phyloP scores from a whole-genome alignment of 345 rosid species.

The Sonneratia alba region DNA sequence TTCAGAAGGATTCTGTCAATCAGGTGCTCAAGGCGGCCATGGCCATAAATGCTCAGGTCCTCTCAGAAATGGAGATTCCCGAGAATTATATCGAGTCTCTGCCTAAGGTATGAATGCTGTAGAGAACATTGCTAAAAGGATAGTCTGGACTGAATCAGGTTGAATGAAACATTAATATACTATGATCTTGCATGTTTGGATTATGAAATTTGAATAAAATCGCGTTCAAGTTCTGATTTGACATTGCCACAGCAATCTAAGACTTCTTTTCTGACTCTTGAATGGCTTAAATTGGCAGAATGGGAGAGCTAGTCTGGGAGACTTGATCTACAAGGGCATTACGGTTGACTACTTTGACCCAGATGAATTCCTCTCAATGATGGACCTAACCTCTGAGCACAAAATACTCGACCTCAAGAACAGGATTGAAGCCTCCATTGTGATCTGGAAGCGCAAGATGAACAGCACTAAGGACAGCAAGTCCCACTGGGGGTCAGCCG shows the following conservation, averaged over 20 bases:
- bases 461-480: conserved; percentile 57
- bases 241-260: neutral
- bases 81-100: conserved; percentile 76
- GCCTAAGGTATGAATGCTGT: neutral
- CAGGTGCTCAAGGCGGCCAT: conserved; percentile 93
- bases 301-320: conserved; percentile 83
- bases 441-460: conserved; percentile 91
- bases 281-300: conserved; percentile 31
- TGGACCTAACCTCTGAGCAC: conserved; percentile 81
- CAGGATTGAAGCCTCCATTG: conserved; percentile 83
- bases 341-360: conserved; percentile 84
- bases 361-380: conserved; percentile 50
- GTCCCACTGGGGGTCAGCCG: conserved; percentile 77
- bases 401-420: conserved; percentile 79
- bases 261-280: neutral
- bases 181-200: neutral
- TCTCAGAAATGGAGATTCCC: conserved; percentile 82
- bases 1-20: conserved; percentile 76
- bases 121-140: neutral
- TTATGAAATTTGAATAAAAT: too few relatives aligned
- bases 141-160: conserved; percentile 24
- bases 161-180: conserved; percentile 17
- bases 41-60: conserved; percentile 86
- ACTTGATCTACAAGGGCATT: conserved; percentile 74
- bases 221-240: neutral